phyloP scores from a whole-genome alignment of 495 filamentous ascomycete genomes.

The Chaetomium cochliodes region DNA sequence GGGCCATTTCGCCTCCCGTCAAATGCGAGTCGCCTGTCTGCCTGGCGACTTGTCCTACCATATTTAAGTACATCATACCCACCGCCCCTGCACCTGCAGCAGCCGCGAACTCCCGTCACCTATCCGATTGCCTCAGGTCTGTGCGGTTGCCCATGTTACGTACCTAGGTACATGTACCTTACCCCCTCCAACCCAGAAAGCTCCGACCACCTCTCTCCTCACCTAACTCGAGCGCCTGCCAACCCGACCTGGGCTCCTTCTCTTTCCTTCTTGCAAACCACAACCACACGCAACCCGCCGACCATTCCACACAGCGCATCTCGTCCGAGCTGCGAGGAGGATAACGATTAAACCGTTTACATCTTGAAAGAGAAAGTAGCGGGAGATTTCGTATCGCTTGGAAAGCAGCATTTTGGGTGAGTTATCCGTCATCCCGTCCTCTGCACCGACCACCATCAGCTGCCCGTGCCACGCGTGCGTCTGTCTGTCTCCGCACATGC shows the following conservation, averaged over 20 bases:
- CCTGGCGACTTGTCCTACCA: conserved; percentile 29
- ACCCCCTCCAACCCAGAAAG: not conserved
- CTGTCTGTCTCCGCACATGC: conserved; percentile 9
- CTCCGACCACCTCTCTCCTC: conserved; percentile 5
- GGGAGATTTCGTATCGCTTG: not conserved
- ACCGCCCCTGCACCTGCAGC: not conserved
- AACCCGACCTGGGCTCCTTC: not conserved
- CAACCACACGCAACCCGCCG: not conserved
- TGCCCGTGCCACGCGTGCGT: conserved; percentile 11
- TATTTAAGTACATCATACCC: conserved; percentile 32
- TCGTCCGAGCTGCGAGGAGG: not conserved
- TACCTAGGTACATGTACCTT: not conserved
- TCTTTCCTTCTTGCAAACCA: not conserved
- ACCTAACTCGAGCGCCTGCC: not conserved
- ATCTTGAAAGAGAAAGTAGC: conserved; percentile 1
- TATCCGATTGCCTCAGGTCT: conserved; percentile 21
- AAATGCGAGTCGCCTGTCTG: conserved; percentile 32
- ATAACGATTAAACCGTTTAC: not conserved
- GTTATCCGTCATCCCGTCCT: not conserved
- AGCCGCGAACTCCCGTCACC: not conserved
- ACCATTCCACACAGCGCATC: not conserved
- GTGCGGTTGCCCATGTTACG: not conserved
- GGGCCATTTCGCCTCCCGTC: conserved; percentile 17
- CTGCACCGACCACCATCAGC: not conserved
- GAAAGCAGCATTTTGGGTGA: conserved; percentile 3